A percentile compares a stretch with the other conserved stretches of the same genome.
Evolutionary conservation across 306 rosid genomes (phyloP).

Genomic region (Glycine latifolia): DNA sequence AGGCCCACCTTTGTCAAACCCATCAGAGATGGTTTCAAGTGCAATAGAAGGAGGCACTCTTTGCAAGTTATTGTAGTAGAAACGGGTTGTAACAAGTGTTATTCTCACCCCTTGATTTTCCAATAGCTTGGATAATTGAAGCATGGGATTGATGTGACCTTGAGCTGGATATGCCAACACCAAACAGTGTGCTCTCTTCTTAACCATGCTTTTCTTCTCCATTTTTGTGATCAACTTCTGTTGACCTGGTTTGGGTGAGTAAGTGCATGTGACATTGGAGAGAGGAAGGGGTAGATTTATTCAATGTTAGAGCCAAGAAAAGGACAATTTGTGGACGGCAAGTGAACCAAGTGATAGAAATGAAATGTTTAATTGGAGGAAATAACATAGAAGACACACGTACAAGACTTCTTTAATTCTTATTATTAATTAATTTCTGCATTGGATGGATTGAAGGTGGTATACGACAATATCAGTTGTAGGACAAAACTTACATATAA

Average conservation of each 20-base stretch:
- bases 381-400: too few species aligned
- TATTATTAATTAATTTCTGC: too few species aligned
- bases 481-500: too few species aligned
- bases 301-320: background rate
- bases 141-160: background rate
- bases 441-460: too few species aligned
- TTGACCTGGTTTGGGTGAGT: too few species aligned
- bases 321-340: background rate
- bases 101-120: background rate
- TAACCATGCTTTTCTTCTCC: background rate
- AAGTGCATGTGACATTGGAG: background rate
- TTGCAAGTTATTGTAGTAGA: slow-evolving; percentile 9
- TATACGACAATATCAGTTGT: too few species aligned
- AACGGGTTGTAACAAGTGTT: slow-evolving; percentile 14
- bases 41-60: slow-evolving; percentile 26
- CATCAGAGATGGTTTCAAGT: slow-evolving; percentile 44
- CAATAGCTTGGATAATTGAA: slow-evolving; percentile 6
- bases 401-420: too few species aligned
- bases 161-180: background rate
- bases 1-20: background rate
- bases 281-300: background rate
- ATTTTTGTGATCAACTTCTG: background rate
- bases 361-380: too few species aligned
- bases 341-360: background rate
- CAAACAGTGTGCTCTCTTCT: background rate